phyloP scores from a whole-genome alignment of 148 eudicot species.

The Agrostemma githago region DNA sequence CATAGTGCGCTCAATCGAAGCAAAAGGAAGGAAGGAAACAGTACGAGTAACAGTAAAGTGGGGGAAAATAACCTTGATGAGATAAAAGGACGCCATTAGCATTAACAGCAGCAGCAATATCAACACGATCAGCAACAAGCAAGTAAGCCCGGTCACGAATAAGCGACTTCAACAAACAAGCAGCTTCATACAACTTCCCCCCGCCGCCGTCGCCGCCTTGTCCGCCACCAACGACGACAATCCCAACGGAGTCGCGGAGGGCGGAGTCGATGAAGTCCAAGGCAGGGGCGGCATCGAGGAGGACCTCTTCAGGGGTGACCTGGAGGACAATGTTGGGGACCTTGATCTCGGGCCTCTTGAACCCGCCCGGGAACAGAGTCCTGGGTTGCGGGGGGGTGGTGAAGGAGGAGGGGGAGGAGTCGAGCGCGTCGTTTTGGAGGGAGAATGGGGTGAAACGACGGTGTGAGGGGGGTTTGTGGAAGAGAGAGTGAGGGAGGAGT shows the following conservation, averaged over 20 bases:
- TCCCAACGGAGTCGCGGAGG: constrained; percentile 58
- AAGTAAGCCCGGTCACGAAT: constrained; percentile 77
- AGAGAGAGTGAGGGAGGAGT: neutral
- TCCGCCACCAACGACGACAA: constrained; percentile 68
- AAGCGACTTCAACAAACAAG: constrained; percentile 73
- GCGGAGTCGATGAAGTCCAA: constrained; percentile 57
- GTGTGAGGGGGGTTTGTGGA: neutral
- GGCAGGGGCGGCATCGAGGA: constrained; percentile 33
- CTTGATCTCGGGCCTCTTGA: constrained; percentile 73
- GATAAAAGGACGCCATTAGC: constrained; percentile 87
- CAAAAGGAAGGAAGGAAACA: too few species aligned
- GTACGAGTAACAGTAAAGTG: neutral
- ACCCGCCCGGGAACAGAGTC: constrained; percentile 77
- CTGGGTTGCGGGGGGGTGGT: constrained; percentile 14
- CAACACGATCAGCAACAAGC: constrained; percentile 78
- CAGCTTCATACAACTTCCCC: constrained; percentile 73
- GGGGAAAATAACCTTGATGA: constrained; percentile 53
- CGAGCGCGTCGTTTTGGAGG: constrained; percentile 14
- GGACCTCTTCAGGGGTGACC: constrained; percentile 49
- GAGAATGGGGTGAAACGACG: constrained; percentile 6
- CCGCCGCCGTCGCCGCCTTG: constrained; percentile 51
- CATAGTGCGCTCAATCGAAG: too few species aligned
- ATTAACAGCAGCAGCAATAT: constrained; percentile 84
- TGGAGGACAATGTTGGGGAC: constrained; percentile 58
- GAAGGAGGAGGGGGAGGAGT: neutral